A percentile compares a stretch with the other conserved stretches of the same genome.
phyloP scores from a whole-genome alignment of 164 flowering plant species.

The Stephania cephalantha region DNA sequence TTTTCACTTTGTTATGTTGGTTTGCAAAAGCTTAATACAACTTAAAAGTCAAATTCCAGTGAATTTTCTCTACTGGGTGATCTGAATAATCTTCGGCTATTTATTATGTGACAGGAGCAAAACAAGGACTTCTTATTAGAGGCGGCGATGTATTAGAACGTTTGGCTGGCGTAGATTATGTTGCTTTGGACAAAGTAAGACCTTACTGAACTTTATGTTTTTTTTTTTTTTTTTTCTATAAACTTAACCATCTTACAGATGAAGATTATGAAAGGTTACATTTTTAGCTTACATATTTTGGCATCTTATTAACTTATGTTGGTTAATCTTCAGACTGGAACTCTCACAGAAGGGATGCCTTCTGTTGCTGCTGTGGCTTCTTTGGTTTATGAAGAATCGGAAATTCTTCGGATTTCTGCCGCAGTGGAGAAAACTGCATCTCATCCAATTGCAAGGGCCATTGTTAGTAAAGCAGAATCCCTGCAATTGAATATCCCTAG shows the following conservation, averaged over 20 bases:
- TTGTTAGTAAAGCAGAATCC: slow-evolving; percentile 64
- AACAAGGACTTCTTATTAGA: slow-evolving; percentile 85
- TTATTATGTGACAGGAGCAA: slow-evolving; percentile 61
- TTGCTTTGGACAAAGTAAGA: slow-evolving; percentile 83
- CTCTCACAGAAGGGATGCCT: slow-evolving; percentile 94
- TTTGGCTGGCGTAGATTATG: slow-evolving; percentile 58
- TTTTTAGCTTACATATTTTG: background rate
- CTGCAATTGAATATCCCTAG: slow-evolving; percentile 54
- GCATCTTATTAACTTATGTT: slow-evolving; percentile 7
- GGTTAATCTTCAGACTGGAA: slow-evolving; percentile 68
- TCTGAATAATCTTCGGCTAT: slow-evolving; percentile 9
- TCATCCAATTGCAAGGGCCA: slow-evolving; percentile 92
- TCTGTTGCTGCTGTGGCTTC: slow-evolving; percentile 70
- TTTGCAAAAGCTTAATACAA: background rate
- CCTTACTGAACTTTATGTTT: background rate
- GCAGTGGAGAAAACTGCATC: slow-evolving; percentile 93
- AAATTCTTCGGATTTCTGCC: slow-evolving; percentile 78
- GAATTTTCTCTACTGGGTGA: background rate
- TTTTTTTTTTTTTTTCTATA: no score
- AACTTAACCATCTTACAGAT: background rate
- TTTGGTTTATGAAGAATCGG: slow-evolving; percentile 45
- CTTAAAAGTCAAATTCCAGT: background rate
- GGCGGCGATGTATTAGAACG: slow-evolving; percentile 97
- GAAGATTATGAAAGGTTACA: slow-evolving; percentile 6
- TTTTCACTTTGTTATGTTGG: background rate